These are phyloP conservation scores for Saturnispora halmiae DNA, from an alignment of 805 yeast genomes.

Conservation along the genomic window DNA sequence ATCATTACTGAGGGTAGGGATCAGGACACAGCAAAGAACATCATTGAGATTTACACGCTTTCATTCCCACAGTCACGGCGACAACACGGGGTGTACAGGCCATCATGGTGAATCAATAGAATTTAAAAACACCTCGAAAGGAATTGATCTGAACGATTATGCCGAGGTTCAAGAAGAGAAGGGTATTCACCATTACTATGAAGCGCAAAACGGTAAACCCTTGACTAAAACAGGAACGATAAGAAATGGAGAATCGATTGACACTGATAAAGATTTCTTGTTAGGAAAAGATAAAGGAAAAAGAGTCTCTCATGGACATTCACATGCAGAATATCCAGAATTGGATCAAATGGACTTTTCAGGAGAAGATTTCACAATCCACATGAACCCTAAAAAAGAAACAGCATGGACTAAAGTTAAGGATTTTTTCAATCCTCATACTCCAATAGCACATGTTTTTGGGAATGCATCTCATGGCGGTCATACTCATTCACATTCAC, in stretches of 20 bases:
- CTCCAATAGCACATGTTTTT: conserved; percentile 26
- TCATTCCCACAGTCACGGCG: conserved; percentile 12
- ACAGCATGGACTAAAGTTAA: conserved; percentile 24
- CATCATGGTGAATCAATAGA: no score
- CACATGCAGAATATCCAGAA: conserved; percentile 26
- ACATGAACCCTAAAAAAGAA: conserved; percentile 19
- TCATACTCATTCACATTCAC: conserved; percentile 32
- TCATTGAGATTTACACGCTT: no score
- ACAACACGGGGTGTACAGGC: no score
- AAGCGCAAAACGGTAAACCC: conserved; percentile 9
- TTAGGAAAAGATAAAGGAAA: conserved; percentile 7
- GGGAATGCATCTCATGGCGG: conserved; percentile 9
- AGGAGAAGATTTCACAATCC: conserved; percentile 23
- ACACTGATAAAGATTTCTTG: conserved; percentile 1
- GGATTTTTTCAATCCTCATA: conserved; percentile 30
- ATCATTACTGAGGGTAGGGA: no score
- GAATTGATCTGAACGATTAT: conserved; percentile 4
- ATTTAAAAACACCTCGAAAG: not conserved
- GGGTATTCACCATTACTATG: conserved; percentile 16
- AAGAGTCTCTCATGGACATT: conserved; percentile 23
- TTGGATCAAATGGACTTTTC: conserved; percentile 21
- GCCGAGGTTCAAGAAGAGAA: not conserved
- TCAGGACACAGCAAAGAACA: no score
- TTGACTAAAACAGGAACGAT: conserved; percentile 8
- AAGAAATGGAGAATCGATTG: conserved; percentile 9